Conservation (phyloP, 2,329 filamentous ascomycete genomes). For the Beauveria rudraprayagi region DNA sequence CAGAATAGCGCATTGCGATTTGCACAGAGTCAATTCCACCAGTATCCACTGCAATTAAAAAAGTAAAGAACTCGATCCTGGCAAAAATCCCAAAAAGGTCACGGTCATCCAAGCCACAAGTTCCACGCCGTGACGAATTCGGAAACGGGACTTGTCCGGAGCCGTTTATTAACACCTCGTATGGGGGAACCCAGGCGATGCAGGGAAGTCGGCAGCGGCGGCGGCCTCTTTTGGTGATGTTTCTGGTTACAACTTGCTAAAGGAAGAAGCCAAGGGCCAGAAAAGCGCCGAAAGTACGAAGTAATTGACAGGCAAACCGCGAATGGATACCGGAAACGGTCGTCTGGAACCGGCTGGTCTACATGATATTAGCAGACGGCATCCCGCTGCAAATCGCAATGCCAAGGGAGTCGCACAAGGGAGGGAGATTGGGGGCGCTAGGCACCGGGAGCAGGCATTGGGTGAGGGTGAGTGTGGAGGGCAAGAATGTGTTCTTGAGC, state of each 20-base stretch:
- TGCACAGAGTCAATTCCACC: conserved; percentile 9
- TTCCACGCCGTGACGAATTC: neutral
- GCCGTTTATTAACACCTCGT: neutral
- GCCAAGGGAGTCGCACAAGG: conserved; percentile 1
- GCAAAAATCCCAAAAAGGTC: neutral
- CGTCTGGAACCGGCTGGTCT: neutral
- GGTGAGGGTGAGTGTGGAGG: neutral
- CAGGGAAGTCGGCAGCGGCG: too few relatives aligned
- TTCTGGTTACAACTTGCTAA: too few relatives aligned
- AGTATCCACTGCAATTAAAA: conserved; percentile 9
- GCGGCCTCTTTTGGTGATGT: too few relatives aligned
- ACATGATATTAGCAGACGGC: neutral
- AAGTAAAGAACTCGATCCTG: neutral
- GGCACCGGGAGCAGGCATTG: neutral
- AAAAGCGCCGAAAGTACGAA: too few relatives aligned
- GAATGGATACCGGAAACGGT: neutral
- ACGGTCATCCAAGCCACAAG: neutral
- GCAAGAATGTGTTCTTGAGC: neutral
- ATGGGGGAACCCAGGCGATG: neutral
- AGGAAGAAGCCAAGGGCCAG: too few relatives aligned
- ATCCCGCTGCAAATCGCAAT: conserved; percentile 2
- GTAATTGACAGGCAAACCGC: neutral
- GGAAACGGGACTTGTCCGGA: neutral
- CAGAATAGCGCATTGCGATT: conserved; percentile 4
- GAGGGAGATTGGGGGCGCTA: conserved; percentile 10